Evolutionary conservation across 257 asterid genomes (phyloP), one percentile per base, ranked within the genome.

Genomic region (Ilex asprella): DNA sequence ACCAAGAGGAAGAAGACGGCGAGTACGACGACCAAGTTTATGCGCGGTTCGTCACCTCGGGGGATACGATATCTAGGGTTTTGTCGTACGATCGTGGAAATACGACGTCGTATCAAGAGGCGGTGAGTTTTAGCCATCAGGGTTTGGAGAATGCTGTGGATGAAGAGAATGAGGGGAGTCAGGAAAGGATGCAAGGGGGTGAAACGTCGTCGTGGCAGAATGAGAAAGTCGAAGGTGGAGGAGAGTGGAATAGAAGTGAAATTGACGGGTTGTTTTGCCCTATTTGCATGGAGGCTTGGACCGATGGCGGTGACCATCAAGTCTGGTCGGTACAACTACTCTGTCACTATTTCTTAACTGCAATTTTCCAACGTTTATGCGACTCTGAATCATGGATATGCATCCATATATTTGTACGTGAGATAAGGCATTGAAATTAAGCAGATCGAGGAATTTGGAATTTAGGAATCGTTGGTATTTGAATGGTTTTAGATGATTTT

Each of bases 251-350:
- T 62, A 70, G 70, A 80, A 78, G 79, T 61, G 97, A 89, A 30
- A 67, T 85, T 44, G 99, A 92, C 59, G 97, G 99, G 15, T 55
- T 83, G 59, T 76, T 62, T 67, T 92, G 99, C 77, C 81, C 99
- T 7, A 92, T 92, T 60, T 92, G 99, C 78, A 79, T 77, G 68
- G 99, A 89, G 64, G 83, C 95, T 52, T 92, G 99, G 97, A 69
- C 94, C 61, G 74, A 76, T 58, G 91, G 76, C 30, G 96, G 94
- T 39, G 88, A 82, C 43, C 99, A 92, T 70, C 82, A 76, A 65
- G 64, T 89, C 70, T 83, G 97, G 99, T 90, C 61, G 44, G 73
- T 61, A 14, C 10, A 53, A 2, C 57, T 53, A 13, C 59, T 56
- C 39, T 30, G 21, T 12, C 56, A 30, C 13, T 60, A 15, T 6